These are phyloP conservation scores for Talaromyces funiculosus DNA, from an alignment of 2,329 filamentous ascomycete genomes.

Conservation along the genomic window DNA sequence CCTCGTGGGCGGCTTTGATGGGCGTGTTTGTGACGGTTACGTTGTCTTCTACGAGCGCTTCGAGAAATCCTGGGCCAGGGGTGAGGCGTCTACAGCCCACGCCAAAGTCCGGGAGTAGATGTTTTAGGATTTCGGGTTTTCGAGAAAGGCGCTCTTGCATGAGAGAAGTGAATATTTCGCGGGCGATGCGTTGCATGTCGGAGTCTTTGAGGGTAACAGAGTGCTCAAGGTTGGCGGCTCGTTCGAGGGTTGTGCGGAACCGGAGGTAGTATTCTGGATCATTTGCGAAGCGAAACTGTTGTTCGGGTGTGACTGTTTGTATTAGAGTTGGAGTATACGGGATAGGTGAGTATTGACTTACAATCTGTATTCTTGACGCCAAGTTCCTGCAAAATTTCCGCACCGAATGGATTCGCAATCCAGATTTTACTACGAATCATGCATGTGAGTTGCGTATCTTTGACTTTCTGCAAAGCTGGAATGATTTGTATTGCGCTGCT, in stretches of 20 bases:
- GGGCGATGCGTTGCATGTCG: not conserved
- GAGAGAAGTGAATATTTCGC: not conserved
- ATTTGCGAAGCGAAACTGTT: not conserved
- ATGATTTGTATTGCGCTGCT: slow-evolving; percentile 40
- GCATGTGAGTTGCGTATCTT: slow-evolving; percentile 37
- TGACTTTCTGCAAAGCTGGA: slow-evolving; percentile 29
- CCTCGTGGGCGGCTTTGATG: not conserved
- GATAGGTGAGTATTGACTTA: not conserved
- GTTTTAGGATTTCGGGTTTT: slow-evolving; percentile 21
- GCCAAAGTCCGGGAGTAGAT: slow-evolving; percentile 32
- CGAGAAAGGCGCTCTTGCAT: not conserved
- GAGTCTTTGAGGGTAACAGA: not conserved
- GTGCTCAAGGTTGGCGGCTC: not conserved
- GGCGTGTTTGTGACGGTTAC: not conserved
- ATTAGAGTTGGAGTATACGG: not conserved
- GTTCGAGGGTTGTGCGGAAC: not conserved
- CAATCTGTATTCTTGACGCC: not conserved
- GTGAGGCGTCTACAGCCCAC: slow-evolving; percentile 14
- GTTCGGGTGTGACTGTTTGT: not conserved
- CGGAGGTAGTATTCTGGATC: not conserved
- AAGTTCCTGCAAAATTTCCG: not conserved
- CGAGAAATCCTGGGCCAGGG: not conserved
- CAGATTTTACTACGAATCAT: slow-evolving; percentile 31
- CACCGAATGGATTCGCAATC: slow-evolving; percentile 20
- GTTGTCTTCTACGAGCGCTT: not conserved